phyloP scores from a whole-genome alignment of 2,329 filamentous ascomycete genomes.

The Talaromyces sp. region DNA sequence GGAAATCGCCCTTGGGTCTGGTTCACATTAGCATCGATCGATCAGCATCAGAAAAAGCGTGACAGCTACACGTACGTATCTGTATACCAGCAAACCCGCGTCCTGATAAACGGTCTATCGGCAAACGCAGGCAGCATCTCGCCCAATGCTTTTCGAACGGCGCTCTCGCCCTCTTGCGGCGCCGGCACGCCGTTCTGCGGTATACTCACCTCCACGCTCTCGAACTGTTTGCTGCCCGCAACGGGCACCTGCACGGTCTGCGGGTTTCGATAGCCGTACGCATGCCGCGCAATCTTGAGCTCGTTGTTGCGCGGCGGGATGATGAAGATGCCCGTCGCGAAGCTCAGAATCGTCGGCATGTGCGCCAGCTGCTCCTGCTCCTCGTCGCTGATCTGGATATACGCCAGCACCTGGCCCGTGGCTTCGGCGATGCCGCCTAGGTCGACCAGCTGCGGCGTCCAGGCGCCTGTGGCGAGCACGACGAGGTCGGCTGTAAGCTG shows the following conservation, averaged over 20 bases:
- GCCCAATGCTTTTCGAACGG: constrained; percentile 57
- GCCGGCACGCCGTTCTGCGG: constrained; percentile 33
- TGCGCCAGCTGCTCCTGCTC: constrained; percentile 63
- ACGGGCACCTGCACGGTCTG: constrained; percentile 25
- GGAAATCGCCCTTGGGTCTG: constrained; percentile 61
- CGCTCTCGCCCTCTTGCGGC: constrained; percentile 54
- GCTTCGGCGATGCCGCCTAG: constrained; percentile 70
- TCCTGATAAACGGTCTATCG: constrained; percentile 56
- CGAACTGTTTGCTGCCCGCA: neutral
- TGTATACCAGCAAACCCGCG: constrained; percentile 69
- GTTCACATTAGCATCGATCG: neutral
- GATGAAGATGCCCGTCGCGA: constrained; percentile 48
- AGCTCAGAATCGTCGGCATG: constrained; percentile 59
- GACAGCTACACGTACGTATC: constrained; percentile 50
- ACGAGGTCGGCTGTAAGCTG: constrained; percentile 62
- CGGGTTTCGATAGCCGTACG: constrained; percentile 58
- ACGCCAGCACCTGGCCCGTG: constrained; percentile 76
- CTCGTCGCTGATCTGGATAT: constrained; percentile 65
- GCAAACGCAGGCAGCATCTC: constrained; percentile 58
- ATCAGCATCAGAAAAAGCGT: neutral
- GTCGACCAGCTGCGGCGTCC: constrained; percentile 74
- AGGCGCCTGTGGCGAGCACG: constrained; percentile 79
- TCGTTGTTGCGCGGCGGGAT: constrained; percentile 51
- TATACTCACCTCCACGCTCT: constrained; percentile 33
- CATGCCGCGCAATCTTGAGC: constrained; percentile 68